Evolutionary conservation across 2,329 filamentous ascomycete genomes (phyloP).

Genomic region (Trichoderma sp.): DNA sequence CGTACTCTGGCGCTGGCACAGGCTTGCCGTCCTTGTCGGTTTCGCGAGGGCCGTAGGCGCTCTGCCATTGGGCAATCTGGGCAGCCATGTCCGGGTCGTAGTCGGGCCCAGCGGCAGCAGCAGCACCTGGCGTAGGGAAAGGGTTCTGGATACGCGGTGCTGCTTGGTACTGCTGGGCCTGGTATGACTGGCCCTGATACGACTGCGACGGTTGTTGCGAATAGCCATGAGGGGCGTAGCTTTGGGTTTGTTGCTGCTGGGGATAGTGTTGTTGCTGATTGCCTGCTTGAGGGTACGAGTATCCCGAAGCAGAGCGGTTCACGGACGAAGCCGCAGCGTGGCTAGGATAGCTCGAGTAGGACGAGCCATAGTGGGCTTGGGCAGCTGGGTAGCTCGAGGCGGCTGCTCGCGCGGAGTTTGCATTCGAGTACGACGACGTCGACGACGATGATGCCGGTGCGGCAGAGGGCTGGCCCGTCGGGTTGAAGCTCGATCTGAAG

Average conservation of each 20-base stretch:
- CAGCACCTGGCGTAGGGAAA: constrained; percentile 65
- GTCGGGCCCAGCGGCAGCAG: constrained; percentile 37
- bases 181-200: constrained; percentile 38
- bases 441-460: constrained; percentile 38
- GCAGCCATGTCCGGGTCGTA: constrained; percentile 82
- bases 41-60: constrained; percentile 74
- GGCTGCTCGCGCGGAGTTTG: constrained; percentile 25
- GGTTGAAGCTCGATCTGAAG: constrained; percentile 54
- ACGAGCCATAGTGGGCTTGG: constrained; percentile 47
- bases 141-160: constrained; percentile 77
- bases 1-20: constrained; percentile 31
- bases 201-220: constrained; percentile 29
- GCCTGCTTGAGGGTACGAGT: constrained; percentile 29
- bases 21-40: constrained; percentile 38
- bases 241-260: constrained; percentile 34
- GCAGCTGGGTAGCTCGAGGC: constrained; percentile 36
- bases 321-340: constrained; percentile 29
- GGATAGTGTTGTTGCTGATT: constrained; percentile 28
- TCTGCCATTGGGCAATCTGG: constrained; percentile 94
- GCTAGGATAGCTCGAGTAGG: constrained; percentile 42
- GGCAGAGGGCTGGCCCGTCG: constrained; percentile 34
- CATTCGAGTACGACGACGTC: constrained; percentile 33
- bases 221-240: constrained; percentile 26
- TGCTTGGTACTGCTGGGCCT: constrained; percentile 41
- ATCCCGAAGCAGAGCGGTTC: constrained; percentile 30